These are phyloP conservation scores for Pilaira anomala DNA, from an alignment of 192 early-diverging fungal genomes.

Conservation along the genomic window DNA sequence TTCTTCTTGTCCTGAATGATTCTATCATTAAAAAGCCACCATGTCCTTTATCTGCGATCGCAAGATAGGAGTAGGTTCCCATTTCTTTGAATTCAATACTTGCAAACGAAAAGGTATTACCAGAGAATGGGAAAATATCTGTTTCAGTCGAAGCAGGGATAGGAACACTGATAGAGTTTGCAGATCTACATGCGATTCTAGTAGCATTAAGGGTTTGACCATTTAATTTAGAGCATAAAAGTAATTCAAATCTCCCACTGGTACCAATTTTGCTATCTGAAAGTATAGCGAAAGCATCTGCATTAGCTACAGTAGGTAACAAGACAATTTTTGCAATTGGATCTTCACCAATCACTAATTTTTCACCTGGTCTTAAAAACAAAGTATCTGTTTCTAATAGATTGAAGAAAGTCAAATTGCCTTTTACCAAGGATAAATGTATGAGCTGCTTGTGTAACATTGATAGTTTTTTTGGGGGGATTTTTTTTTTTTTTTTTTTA, in stretches of 20 bases:
- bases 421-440: conserved; percentile 8
- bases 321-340: conserved; percentile 30
- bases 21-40: conserved; percentile 46
- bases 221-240: conserved; percentile 46
- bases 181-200: conserved; percentile 28
- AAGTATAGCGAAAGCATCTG: conserved; percentile 38
- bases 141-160: conserved; percentile 31
- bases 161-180: conserved; percentile 28
- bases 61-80: conserved; percentile 39
- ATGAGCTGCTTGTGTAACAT: neutral
- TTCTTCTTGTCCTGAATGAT: conserved; percentile 27
- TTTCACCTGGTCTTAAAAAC: conserved; percentile 32
- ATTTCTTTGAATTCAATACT: conserved; percentile 38
- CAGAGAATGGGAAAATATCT: conserved; percentile 26
- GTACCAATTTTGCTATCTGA: conserved; percentile 36
- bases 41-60: conserved; percentile 35
- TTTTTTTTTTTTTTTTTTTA: neutral
- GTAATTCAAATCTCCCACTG: conserved; percentile 28
- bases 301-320: conserved; percentile 25
- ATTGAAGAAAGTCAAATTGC: conserved; percentile 20
- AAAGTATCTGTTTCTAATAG: conserved; percentile 22
- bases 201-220: conserved; percentile 13
- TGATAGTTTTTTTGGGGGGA: neutral
- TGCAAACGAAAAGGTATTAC: conserved; percentile 38
- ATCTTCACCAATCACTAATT: conserved; percentile 26